A percentile compares a stretch with the other conserved stretches of the same genome.
Conservation (phyloP, 371 early-diverging fungal genomes). For the Rhizopus sp. region DNA sequence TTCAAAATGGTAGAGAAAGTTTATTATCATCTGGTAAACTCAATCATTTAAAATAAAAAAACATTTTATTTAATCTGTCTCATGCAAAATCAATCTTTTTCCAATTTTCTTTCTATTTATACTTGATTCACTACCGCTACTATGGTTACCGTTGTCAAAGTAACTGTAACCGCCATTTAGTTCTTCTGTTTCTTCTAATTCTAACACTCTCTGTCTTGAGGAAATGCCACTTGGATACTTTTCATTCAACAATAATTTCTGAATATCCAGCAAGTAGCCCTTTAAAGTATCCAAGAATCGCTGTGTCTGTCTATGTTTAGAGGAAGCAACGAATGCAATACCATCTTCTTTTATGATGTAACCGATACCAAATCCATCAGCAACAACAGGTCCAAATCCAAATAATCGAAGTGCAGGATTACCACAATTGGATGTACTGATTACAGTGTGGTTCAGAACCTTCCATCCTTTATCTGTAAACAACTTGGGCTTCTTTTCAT, state of each 20-base stretch:
- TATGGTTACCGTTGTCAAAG: slow-evolving; percentile 49
- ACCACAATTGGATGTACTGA: slow-evolving; percentile 88
- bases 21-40: slow-evolving; percentile 31
- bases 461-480: slow-evolving; percentile 72
- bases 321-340: slow-evolving; percentile 55
- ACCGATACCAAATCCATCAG: slow-evolving; percentile 90
- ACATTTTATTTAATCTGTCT: slow-evolving; percentile 22
- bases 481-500: slow-evolving; percentile 64
- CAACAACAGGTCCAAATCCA: slow-evolving; percentile 91
- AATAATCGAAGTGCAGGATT: slow-evolving; percentile 83
- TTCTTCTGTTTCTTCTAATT: slow-evolving; percentile 42
- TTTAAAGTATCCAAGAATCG: slow-evolving; percentile 49
- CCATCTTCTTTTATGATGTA: slow-evolving; percentile 84
- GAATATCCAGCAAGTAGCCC: slow-evolving; percentile 45
- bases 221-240: slow-evolving; percentile 50
- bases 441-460: slow-evolving; percentile 68
- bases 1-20: slow-evolving; percentile 21
- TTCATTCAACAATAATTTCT: slow-evolving; percentile 43
- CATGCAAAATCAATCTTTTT: slow-evolving; percentile 40
- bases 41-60: slow-evolving; percentile 22
- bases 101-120: slow-evolving; percentile 35
- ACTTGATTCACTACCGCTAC: slow-evolving; percentile 3
- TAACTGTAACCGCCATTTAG: slow-evolving; percentile 49
- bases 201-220: slow-evolving; percentile 42
- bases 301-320: slow-evolving; percentile 61